Evolutionary conservation across 768 basidiomycete species (phyloP), one percentile per base, ranked within the genome.

Genomic region (Kwoniella sp.): DNA sequence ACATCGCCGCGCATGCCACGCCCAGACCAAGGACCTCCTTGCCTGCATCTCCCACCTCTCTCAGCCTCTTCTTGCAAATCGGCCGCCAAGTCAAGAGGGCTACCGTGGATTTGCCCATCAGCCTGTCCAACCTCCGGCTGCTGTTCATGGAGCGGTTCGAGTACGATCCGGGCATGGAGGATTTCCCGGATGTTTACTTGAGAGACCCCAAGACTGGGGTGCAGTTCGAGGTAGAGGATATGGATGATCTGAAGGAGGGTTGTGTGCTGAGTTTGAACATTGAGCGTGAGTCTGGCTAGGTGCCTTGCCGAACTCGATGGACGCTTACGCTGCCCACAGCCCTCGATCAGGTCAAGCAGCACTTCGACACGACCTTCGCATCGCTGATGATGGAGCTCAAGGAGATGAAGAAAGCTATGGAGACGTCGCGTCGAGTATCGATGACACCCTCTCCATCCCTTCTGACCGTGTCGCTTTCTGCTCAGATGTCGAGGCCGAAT

Each of bases 311-410:
- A 38, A 3, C 34, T 11, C n/a, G 10, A 9, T 10, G 39, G 37
- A 31, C 15, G 4, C 20, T 8, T 15, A 9, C 11, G 25, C 26
- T 20, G 23, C 8, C 34, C 4, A 36, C 63, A 99, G 93, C 90
- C 20, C 84, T 98, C 48, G 92, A 99, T 75, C 93, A 98, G 72
- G 93, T 99, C 73, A 96, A 93, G 71, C 90, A 96, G 67, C 93
- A 99, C 70, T 92, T 99, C 61, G 93, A 99, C 67, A 67, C 83
- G 2, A 91, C 93, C 65, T 92, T 99, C 56, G 84, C 87, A 0
- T 78, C 77, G 0, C 77, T 99, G 15, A 83, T 88, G 26, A 85
- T 86, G 59, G 91, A 98, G 53, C 81, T 96, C 75, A 89, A 90
- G 61, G 92, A 98, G 34, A 80, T 98, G 62, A 85, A 83, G 64